Percentiles rank a stretch among this genome's conserved stretches.
Conservation (phyloP, 2,329 filamentous ascomycete species). For the Neonectria sp. region DNA sequence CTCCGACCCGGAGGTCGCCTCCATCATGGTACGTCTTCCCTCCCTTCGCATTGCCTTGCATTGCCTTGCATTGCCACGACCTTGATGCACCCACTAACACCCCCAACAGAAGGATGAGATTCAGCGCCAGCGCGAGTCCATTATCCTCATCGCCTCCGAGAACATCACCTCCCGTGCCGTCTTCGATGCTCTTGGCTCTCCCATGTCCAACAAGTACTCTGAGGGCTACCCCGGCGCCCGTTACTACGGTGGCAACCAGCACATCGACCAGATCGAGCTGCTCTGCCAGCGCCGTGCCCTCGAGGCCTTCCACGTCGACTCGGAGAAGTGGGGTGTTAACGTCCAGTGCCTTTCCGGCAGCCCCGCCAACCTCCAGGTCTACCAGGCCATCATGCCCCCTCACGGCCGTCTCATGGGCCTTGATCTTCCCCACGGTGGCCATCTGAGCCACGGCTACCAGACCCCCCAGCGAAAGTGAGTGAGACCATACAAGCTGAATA, state of each 20-base stretch:
- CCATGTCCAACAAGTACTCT: conserved; percentile 99
- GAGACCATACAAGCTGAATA: not conserved
- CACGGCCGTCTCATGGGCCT: conserved; percentile 98
- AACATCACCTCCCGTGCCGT: conserved; percentile 99
- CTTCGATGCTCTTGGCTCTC: conserved; percentile 94
- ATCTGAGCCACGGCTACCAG: conserved; percentile 98
- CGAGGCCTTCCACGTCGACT: conserved; percentile 88
- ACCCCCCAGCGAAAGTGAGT: conserved; percentile 90
- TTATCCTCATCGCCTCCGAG: conserved; percentile 98
- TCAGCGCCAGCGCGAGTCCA: conserved; percentile 97
- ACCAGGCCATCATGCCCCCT: conserved; percentile 96
- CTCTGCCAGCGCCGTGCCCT: conserved; percentile 96
- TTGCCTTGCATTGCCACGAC: conserved; percentile 1
- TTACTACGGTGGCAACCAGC: conserved; percentile 99
- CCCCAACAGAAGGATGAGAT: conserved; percentile 84
- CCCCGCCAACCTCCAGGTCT: conserved; percentile 97
- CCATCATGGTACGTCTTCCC: conserved; percentile 86
- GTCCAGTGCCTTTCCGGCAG: conserved; percentile 94
- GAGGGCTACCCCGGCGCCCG: conserved; percentile 98
- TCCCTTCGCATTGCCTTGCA: conserved; percentile 7
- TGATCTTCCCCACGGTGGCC: conserved; percentile 93
- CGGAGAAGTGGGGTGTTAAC: conserved; percentile 97
- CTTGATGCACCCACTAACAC: conserved; percentile 48
- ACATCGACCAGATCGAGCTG: conserved; percentile 96
- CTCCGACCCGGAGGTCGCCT: conserved; percentile 92